Base-by-base conservation (phyloP, 768 basidiomycete genomes). In the Leucogyrophana mollusca region DNA sequence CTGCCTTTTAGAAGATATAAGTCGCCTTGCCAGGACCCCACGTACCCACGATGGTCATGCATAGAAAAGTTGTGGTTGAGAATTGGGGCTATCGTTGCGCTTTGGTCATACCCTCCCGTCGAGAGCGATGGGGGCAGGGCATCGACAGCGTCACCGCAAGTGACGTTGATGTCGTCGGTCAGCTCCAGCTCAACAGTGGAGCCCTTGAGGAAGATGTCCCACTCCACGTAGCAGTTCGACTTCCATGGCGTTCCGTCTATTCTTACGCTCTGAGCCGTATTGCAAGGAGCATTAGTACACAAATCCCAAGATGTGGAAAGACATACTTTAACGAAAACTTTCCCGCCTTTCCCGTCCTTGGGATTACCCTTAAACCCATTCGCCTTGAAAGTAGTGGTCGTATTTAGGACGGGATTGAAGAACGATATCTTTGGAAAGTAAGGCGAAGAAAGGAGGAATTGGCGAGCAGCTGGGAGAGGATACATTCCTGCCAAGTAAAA, bases 211-310 rank as follows among this genome's bases (percentile, higher is more conserved):
- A 83, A 85, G 16, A 77, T 74, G 41, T 81, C 79, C 81, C 80
- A 85, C 23, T 83, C 81, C 38, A 85, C 62, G 55, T 74, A 85
- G 47, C 83, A 85, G 55, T 74, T 83, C 3, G 82, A 82, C 50
- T 79, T 74, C 70, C 79, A 83, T 10, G 72, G 67, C 46, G 70
- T 58, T 4, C 81, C 81, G 49, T 84, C 73, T 20, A 83, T 75
- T 9, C 68, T 73, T 6, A 83, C 80, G 54, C 70, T 77, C 82
- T 83, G 49, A 21, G 23, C 7, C 9, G 20, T 4, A 13, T 34
- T n/a, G n/a, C 18, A 3, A 32, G 6, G 21, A 20, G 4, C 30
- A 18, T 14, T 32, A 39, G 23, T 30, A 56, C 20, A 24, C 16
- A 14, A 36, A n/a, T 16, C n/a, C n/a, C n/a, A n/a, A n/a, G n/a